Evolutionary conservation across 2,329 filamentous ascomycete genomes (phyloP), one percentile per base, ranked within the genome.

Genomic region (Clarireedia hainanense): DNA sequence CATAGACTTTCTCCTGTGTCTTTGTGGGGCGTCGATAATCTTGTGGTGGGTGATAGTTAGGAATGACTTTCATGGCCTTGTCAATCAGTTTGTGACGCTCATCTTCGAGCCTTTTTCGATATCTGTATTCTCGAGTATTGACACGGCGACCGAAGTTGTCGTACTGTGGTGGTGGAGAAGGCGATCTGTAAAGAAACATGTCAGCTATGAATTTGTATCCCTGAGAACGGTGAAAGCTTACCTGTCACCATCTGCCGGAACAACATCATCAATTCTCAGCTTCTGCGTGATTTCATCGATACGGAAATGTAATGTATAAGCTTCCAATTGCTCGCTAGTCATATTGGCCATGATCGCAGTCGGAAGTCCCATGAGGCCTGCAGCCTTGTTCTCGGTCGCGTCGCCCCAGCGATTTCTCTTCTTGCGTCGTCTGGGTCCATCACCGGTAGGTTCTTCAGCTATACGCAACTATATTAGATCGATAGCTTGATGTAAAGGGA

Each of bases 1-100:
- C 94, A 74, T 99, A 99, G 88, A 99, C 95, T 81, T 99, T 99
- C 81, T 99, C 94, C 77, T 99, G 94, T 72, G 94, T 99, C 88
- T 99, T 99, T 73, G 92, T 97, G 61, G 94, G 94, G 69, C 94
- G 89, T 73, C 94, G 90, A 75, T 99, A 99, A 74, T 99, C 94
- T 80, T 92, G 89, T 58, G 94, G 94, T 68, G 94, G 94, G 72
- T 97, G 91, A 73, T 99, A 99, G 83, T 96, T 96, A 77, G 94
- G 92, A 73, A 99, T 97, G 70, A 89, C 91, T 80, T 97, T 97
- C 89, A 97, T 96, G 67, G 94, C 94, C 80, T 95, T 96, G 72
- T 99, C 94, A 71, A 99, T 89, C 67, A 97, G 81, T 75, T 97
- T 97, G 77, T 99, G 94, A 64, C 94, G 91, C 76, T 99, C 94